These are phyloP conservation scores for Fusarium sp. DNA, from an alignment of 2,329 filamentous ascomycete genomes.

Conservation along the genomic window DNA sequence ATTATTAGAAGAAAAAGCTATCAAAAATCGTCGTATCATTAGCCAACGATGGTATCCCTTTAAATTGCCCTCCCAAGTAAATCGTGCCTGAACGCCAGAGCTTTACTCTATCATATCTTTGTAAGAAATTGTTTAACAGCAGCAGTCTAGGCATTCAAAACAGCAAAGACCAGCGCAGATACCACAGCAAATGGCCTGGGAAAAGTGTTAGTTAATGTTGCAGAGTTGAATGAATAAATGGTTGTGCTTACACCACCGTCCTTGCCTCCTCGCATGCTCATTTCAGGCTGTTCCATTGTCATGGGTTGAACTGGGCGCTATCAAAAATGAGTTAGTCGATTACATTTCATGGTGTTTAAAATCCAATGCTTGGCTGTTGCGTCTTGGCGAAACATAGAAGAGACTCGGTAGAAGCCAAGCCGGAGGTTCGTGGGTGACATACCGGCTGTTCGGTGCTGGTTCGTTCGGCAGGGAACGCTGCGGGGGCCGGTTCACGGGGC, in stretches of 20 bases:
- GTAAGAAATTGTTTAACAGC: constrained; percentile 43
- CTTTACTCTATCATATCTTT: background rate
- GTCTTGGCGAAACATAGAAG: background rate
- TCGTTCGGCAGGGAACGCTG: constrained; percentile 42
- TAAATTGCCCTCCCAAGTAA: background rate
- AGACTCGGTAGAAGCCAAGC: background rate
- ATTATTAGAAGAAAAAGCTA: constrained; percentile 1
- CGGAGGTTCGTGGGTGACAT: constrained; percentile 33
- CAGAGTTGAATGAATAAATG: background rate
- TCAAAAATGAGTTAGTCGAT: background rate
- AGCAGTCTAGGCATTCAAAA: constrained; percentile 53
- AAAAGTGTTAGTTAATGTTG: background rate
- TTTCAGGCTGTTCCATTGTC: constrained; percentile 45
- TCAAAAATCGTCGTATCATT: constrained; percentile 20
- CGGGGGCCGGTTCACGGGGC: constrained; percentile 50
- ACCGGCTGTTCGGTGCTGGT: constrained; percentile 52
- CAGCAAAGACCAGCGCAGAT: constrained; percentile 56
- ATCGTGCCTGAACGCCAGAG: constrained; percentile 43
- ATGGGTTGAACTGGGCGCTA: constrained; percentile 53
- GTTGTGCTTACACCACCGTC: constrained; percentile 51
- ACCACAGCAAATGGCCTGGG: constrained; percentile 55
- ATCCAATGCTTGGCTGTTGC: background rate
- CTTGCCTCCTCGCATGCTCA: constrained; percentile 51
- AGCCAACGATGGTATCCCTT: constrained; percentile 2
- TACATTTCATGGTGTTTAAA: background rate